Base-by-base conservation (phyloP, 176 grass and related monocot species). In the Aegilops speltoides region DNA sequence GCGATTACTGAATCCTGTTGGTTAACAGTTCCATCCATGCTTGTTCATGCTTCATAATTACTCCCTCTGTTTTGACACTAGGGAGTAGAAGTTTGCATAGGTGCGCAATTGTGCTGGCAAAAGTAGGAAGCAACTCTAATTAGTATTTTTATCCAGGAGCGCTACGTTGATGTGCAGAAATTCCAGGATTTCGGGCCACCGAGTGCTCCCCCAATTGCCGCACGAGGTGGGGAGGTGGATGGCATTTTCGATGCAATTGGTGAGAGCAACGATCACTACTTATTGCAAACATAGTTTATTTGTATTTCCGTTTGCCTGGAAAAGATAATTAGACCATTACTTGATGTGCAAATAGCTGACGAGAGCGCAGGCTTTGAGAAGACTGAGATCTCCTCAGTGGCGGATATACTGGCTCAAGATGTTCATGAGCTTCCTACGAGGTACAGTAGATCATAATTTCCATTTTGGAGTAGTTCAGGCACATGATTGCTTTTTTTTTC, bases 141-240 rank as follows among this genome's bases (percentile, higher is more conserved):
- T 33, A 20, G 15, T 65, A 19, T 17, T 64, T 84, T 81, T 81
- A 81, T 84, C 14, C 80, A 98, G 96, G 84, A 84, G 45, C 78
- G 32, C 33, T 68, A 79, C 62, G 71, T 85, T 60, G 84, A 88
- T 64, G 91, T 68, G 56, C 50, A 68, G 7, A 91, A 68, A 13
- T 82, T 85, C 61, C 88, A 85, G 17, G 75, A 54, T 36, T 20
- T 88, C 54, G 85, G 90, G 48, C 90, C 93, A 37, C 93, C 96
- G 8, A 96, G 93, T 88, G 96, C 96, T 19, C 93, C 96, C 84
- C 96, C 96, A 57, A 91, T 98, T 83, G 88, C 41, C 10, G 13
- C 76, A 31, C 90, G 86, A 74, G 91, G 36, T 37, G 93, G 61
- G 52, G 59, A 86, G 9, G 88, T 83, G 13, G 34, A 72, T 41